Evolutionary conservation across 148 eudicot genomes (phyloP).

Genomic region (Linanthus parryae): DNA sequence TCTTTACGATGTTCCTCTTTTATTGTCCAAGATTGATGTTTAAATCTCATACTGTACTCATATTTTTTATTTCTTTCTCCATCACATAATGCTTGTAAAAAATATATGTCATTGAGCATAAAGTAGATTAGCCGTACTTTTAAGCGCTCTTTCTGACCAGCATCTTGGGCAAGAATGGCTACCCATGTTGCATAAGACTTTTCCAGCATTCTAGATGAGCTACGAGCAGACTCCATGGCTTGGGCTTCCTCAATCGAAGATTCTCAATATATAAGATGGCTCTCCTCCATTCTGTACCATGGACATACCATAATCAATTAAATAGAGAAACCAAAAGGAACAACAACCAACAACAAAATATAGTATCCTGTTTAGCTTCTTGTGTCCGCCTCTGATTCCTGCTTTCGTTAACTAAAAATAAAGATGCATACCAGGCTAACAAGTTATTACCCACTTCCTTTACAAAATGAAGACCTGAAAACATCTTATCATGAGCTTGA

Average conservation of each 20-base stretch:
- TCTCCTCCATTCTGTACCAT: slow-evolving; percentile 68
- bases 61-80: too few species aligned
- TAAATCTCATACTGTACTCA: too few species aligned
- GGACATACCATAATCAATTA: slow-evolving; percentile 12
- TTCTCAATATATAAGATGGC: slow-evolving; percentile 68
- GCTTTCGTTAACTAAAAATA: too few species aligned
- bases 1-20: too few species aligned
- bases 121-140: slow-evolving; percentile 40
- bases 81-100: too few species aligned
- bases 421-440: too few species aligned
- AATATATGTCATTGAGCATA: background rate
- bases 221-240: slow-evolving; percentile 80
- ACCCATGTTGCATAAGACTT: slow-evolving; percentile 72
- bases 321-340: background rate
- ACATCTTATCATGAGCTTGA: too few species aligned
- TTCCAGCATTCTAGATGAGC: slow-evolving; percentile 76
- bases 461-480: too few species aligned
- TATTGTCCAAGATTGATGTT: too few species aligned
- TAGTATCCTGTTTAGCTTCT: slow-evolving; percentile 71
- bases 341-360: too few species aligned
- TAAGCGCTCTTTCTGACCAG: slow-evolving; percentile 78
- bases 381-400: slow-evolving; percentile 62
- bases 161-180: slow-evolving; percentile 73
- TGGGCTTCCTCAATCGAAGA: slow-evolving; percentile 90
- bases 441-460: too few species aligned